Conservation (phyloP, 1,284 basidiomycete species). For the Ustilago hordei region DNA sequence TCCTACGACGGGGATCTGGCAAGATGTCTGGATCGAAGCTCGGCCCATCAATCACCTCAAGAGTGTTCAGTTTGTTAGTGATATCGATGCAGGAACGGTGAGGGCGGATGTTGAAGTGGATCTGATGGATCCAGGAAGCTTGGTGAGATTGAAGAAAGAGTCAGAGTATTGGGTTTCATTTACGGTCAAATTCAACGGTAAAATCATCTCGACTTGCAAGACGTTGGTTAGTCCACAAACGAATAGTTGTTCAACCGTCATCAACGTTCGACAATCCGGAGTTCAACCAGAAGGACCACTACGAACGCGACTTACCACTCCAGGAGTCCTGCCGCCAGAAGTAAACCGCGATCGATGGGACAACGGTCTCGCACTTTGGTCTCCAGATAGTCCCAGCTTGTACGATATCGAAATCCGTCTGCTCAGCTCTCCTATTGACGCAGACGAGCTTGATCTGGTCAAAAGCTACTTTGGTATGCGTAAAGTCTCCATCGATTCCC, state of each 20-base stretch:
- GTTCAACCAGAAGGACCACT: constrained; percentile 19
- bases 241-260: constrained; percentile 15
- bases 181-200: constrained; percentile 13
- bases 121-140: not conserved
- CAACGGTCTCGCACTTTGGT: constrained; percentile 51
- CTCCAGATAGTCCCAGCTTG: constrained; percentile 47
- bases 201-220: constrained; percentile 5
- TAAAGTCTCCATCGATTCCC: constrained; percentile 48
- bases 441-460: constrained; percentile 17
- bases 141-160: not conserved
- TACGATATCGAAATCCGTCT: constrained; percentile 41
- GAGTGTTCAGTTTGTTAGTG: constrained; percentile 19
- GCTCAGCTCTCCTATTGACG: not conserved
- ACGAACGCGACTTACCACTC: constrained; percentile 18
- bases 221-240: constrained; percentile 23
- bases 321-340: constrained; percentile 29
- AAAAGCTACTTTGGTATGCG: constrained; percentile 57
- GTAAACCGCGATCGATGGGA: constrained; percentile 50
- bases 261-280: constrained; percentile 30
- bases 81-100: constrained; percentile 52
- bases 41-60: constrained; percentile 28
- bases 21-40: constrained; percentile 45
- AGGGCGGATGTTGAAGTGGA: constrained; percentile 34
- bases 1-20: constrained; percentile 56
- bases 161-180: constrained; percentile 10